Conservation (phyloP, 2,329 filamentous ascomycete species). For the Ascochyta lentis region DNA sequence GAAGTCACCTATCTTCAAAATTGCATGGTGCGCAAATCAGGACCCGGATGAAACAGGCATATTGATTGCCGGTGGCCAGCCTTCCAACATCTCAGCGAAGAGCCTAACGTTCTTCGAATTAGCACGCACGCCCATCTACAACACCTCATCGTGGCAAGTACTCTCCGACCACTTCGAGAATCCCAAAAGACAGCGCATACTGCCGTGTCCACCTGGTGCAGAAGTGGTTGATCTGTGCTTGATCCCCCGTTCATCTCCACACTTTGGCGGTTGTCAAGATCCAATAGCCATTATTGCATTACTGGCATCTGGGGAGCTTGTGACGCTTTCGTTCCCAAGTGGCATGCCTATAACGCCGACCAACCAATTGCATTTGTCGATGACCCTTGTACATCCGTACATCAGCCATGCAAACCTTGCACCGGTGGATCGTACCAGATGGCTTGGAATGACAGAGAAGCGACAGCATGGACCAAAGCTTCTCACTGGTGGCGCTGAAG, state of each 20-base stretch:
- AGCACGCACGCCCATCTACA: slow-evolving; percentile 86
- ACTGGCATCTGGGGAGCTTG: slow-evolving; percentile 83
- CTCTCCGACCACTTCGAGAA: slow-evolving; percentile 79
- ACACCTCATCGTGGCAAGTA: slow-evolving; percentile 87
- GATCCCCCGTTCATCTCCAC: slow-evolving; percentile 80
- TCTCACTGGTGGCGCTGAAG: slow-evolving; percentile 79
- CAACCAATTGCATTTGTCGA: slow-evolving; percentile 86
- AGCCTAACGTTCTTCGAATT: slow-evolving; percentile 90
- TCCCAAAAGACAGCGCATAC: slow-evolving; percentile 72
- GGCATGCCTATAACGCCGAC: slow-evolving; percentile 91
- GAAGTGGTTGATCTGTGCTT: slow-evolving; percentile 82
- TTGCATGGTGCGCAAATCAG: slow-evolving; percentile 92
- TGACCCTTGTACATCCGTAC: slow-evolving; percentile 91
- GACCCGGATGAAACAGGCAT: slow-evolving; percentile 94
- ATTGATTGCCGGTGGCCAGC: slow-evolving; percentile 81
- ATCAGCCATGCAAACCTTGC: slow-evolving; percentile 76
- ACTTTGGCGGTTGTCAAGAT: slow-evolving; percentile 87
- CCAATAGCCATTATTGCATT: slow-evolving; percentile 84
- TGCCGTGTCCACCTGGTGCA: slow-evolving; percentile 78
- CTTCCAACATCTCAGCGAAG: slow-evolving; percentile 70
- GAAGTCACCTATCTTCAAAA: slow-evolving; percentile 76
- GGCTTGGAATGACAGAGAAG: slow-evolving; percentile 90
- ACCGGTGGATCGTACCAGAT: slow-evolving; percentile 76
- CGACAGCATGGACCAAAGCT: slow-evolving; percentile 79
- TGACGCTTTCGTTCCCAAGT: slow-evolving; percentile 90